Evolutionary conservation across 2,329 filamentous ascomycete species (phyloP), one percentile per base, ranked within the genome.

Genomic region (Cladosporium sp.): DNA sequence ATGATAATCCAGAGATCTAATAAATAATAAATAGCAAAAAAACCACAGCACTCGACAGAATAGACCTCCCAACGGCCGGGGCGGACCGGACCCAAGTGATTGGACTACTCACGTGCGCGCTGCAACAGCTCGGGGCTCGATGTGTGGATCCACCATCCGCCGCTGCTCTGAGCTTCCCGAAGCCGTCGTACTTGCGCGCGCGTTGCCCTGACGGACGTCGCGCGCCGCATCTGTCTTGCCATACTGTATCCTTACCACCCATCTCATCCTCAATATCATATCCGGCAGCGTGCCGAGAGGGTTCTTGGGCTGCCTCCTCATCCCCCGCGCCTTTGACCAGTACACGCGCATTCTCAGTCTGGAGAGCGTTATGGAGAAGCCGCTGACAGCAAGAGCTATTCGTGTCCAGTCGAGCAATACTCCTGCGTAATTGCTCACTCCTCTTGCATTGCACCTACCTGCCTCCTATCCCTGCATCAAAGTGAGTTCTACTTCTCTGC

Each of bases 351-450:
- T 12, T 43, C 7, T 27, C 22, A 27, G 22, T 9, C 22, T 9
- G 22, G 12, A 7, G 16, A 25, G 25, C 36, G 45, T 27, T 9
- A 48, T 48, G 45, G 27, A 27, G 36, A 16, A 35, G 16, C 19
- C 45, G 27, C 38, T 39, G 29, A 33, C 45, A 40, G 45, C 45
- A 48, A 48, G 27, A 32, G 45, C 45, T 20, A 33, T 39, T 30
- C 36, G 43, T 38, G 25, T 38, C 25, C 35, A 16, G 32, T 16
- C 32, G 13, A 15, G 32, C 32, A 35, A 35, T 35, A 35, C 32
- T 35, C 32, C 32, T 35, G 32, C 32, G 32, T 35, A 35, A 16
- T 16, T 35, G 32, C 32, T 35, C 32, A 29, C 35, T 39, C 32
- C 15, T 15, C 16, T 38, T 30, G 43, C 43, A 38, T 40, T 48